These are phyloP conservation scores for Diaporthe eres DNA, from an alignment of 2,329 filamentous ascomycete species.

Conservation along the genomic window DNA sequence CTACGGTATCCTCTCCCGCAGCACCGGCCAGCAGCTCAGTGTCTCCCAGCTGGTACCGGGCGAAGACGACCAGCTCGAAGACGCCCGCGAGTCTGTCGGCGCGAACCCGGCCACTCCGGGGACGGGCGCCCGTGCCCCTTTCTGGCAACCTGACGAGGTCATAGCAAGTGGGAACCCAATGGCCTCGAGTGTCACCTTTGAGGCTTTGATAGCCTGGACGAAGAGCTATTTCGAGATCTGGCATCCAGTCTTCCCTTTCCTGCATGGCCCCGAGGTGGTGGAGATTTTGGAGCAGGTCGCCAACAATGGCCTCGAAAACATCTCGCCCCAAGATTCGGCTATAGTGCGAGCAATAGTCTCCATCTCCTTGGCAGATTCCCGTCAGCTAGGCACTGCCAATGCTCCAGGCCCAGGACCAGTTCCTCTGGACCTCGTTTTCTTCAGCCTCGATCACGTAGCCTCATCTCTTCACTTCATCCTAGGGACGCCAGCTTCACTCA, in stretches of 20 bases:
- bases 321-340: slow-evolving; percentile 34
- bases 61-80: slow-evolving; percentile 66
- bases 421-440: slow-evolving; percentile 61
- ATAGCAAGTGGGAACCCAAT: slow-evolving; percentile 34
- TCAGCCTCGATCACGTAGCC: slow-evolving; percentile 63
- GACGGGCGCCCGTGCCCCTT: slow-evolving; percentile 45
- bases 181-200: slow-evolving; percentile 54
- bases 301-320: slow-evolving; percentile 53
- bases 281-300: slow-evolving; percentile 60
- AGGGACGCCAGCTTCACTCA: slow-evolving; percentile 61
- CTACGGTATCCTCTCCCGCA: slow-evolving; percentile 60
- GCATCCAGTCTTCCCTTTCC: slow-evolving; percentile 70
- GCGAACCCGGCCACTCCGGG: slow-evolving; percentile 39
- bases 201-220: slow-evolving; percentile 64
- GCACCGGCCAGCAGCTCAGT: slow-evolving; percentile 27
- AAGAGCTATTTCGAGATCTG: slow-evolving; percentile 69
- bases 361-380: slow-evolving; percentile 66
- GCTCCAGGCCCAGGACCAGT: slow-evolving; percentile 50
- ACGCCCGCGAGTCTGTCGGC: slow-evolving; percentile 36
- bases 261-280: slow-evolving; percentile 67
- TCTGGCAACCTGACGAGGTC: slow-evolving; percentile 57
- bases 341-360: slow-evolving; percentile 60
- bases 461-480: slow-evolving; percentile 63
- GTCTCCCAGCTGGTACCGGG: slow-evolving; percentile 64
- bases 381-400: slow-evolving; percentile 53